Conservation (phyloP, 164 flowering plant genomes). For the Berberis thunbergii region DNA sequence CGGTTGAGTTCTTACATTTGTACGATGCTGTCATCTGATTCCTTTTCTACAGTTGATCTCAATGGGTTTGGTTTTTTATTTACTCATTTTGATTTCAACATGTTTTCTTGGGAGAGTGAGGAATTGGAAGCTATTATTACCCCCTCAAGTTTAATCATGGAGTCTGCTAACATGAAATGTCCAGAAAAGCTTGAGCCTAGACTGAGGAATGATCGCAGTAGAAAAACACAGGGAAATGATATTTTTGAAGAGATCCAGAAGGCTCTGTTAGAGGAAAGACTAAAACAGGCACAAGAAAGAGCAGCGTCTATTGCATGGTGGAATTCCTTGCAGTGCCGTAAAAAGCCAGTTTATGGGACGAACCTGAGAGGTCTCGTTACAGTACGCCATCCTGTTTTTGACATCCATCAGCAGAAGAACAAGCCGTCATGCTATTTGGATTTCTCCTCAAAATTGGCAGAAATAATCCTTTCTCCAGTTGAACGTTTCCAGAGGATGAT, state of each 20-base stretch:
- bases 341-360: slow-evolving; percentile 70
- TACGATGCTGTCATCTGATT: slow-evolving; percentile 40
- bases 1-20: slow-evolving; percentile 74
- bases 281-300: slow-evolving; percentile 57
- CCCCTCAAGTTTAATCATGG: slow-evolving; percentile 51
- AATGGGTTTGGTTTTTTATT: slow-evolving; percentile 59
- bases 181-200: slow-evolving; percentile 19
- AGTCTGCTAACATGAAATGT: slow-evolving; percentile 16
- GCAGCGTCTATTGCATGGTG: slow-evolving; percentile 94
- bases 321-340: slow-evolving; percentile 84
- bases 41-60: slow-evolving; percentile 59
- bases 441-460: slow-evolving; percentile 73
- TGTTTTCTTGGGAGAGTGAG: slow-evolving; percentile 93
- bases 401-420: slow-evolving; percentile 42
- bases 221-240: slow-evolving; percentile 37
- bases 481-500: slow-evolving; percentile 65
- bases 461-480: slow-evolving; percentile 69
- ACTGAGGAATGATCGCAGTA: slow-evolving; percentile 13
- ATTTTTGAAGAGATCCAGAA: slow-evolving; percentile 79
- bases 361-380: slow-evolving; percentile 54
- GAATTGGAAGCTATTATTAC: slow-evolving; percentile 64
- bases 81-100: slow-evolving; percentile 71
- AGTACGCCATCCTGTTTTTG: slow-evolving; percentile 52
- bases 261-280: slow-evolving; percentile 66
- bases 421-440: slow-evolving; percentile 41